Conservation (phyloP, 306 rosid genomes). For the Citrullus colocynthis region DNA sequence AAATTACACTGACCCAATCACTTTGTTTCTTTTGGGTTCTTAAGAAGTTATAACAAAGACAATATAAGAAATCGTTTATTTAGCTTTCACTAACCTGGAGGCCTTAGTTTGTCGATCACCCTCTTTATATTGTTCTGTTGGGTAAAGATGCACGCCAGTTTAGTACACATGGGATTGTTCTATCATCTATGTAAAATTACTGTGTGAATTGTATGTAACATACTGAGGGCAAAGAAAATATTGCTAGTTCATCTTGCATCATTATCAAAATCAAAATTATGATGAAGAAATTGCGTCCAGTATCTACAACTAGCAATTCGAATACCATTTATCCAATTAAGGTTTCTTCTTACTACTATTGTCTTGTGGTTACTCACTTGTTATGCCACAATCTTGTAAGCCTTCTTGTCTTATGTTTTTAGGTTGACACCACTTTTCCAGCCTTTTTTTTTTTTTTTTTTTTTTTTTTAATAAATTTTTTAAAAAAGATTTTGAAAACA, state of each 20-base stretch:
- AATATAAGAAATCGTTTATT: background rate
- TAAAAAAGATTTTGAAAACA: too few relatives aligned
- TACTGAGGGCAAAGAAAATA: background rate
- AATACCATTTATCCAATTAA: too few relatives aligned
- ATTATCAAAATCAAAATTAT: background rate
- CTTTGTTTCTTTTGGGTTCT: background rate
- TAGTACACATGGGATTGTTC: background rate
- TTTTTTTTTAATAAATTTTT: too few relatives aligned
- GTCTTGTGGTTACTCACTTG: background rate
- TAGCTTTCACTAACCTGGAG: background rate
- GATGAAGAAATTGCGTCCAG: background rate
- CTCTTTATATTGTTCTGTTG: background rate
- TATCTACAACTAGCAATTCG: background rate
- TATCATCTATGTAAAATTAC: background rate
- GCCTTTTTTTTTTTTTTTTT: too few relatives aligned
- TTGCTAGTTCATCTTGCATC: background rate
- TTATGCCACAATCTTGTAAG: background rate
- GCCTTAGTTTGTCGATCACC: background rate
- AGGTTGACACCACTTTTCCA: background rate
- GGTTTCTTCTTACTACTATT: background rate
- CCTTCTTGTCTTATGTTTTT: background rate
- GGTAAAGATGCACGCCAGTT: background rate
- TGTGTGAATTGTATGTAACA: background rate
- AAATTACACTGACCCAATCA: background rate
- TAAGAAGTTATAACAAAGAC: background rate